A percentile compares a stretch with the other conserved stretches of the same genome.
Evolutionary conservation across 441 rosid genomes (phyloP).

Genomic region (Isatis lusitanica): DNA sequence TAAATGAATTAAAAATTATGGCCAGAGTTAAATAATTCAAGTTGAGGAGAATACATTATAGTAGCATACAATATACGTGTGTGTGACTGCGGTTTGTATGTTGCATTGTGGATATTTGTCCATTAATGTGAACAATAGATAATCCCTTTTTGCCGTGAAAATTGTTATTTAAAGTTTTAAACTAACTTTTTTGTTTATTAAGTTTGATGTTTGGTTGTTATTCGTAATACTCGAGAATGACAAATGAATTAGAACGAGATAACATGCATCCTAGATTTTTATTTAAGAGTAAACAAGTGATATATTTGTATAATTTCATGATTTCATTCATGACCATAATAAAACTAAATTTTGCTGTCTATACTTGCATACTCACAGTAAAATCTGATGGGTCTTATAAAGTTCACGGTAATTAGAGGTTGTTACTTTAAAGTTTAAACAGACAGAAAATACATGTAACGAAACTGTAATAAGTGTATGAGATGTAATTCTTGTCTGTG

Average conservation of each 20-base stretch:
- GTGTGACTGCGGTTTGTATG: not conserved
- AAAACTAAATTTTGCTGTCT: not conserved
- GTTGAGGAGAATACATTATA: not conserved
- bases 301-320: not conserved
- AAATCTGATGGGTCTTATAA: not conserved
- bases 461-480: constrained; percentile 18
- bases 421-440: not conserved
- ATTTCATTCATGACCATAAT: not conserved
- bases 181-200: not conserved
- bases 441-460: constrained; percentile 12
- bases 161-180: not conserved
- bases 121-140: not conserved
- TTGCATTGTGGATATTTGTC: not conserved
- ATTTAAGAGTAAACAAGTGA: not conserved
- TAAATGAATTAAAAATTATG: not conserved
- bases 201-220: not conserved
- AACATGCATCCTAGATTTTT: not conserved
- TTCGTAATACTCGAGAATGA: not conserved
- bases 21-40: not conserved
- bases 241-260: not conserved
- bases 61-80: not conserved
- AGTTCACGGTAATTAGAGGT: constrained; percentile 3
- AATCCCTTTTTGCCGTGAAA: not conserved
- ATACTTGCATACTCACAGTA: not conserved
- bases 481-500: constrained; percentile 27